Evolutionary conservation across 164 flowering plant genomes (phyloP).

Genomic region (Aristolochia californica): DNA sequence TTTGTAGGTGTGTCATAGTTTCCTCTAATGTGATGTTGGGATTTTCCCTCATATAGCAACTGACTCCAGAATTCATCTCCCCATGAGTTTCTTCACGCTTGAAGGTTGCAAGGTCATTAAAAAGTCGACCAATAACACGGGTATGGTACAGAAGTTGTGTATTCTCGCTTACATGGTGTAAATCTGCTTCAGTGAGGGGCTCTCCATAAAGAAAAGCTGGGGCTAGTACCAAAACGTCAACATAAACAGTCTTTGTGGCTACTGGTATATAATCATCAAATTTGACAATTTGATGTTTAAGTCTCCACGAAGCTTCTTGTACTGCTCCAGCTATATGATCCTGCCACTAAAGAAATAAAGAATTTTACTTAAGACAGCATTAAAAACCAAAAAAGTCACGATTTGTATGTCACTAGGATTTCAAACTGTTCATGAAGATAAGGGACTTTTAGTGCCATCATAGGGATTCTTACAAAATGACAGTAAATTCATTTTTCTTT

Average conservation of each 20-base stretch:
- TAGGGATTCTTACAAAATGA: no score
- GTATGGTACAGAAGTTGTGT: background rate
- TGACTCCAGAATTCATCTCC: background rate
- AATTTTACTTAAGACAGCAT: no score
- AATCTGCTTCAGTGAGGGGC: background rate
- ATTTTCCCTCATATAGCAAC: conserved; percentile 5
- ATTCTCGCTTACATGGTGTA: background rate
- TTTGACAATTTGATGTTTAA: background rate
- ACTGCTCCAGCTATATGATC: background rate
- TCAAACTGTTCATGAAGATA: no score
- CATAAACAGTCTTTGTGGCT: background rate
- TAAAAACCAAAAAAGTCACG: no score
- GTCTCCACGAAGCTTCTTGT: background rate
- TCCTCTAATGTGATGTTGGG: conserved; percentile 1
- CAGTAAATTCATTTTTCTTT: no score
- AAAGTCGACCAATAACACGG: background rate
- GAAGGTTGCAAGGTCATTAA: conserved; percentile 2
- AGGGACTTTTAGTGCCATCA: no score
- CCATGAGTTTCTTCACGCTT: conserved; percentile 1
- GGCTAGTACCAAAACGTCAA: background rate
- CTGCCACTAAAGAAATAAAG: background rate
- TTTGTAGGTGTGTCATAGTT: background rate
- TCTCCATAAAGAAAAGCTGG: background rate
- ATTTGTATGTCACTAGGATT: no score
- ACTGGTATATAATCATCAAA: background rate